phyloP scores from a whole-genome alignment of 1,284 basidiomycete species.

The Ceratobasidium sp. region DNA sequence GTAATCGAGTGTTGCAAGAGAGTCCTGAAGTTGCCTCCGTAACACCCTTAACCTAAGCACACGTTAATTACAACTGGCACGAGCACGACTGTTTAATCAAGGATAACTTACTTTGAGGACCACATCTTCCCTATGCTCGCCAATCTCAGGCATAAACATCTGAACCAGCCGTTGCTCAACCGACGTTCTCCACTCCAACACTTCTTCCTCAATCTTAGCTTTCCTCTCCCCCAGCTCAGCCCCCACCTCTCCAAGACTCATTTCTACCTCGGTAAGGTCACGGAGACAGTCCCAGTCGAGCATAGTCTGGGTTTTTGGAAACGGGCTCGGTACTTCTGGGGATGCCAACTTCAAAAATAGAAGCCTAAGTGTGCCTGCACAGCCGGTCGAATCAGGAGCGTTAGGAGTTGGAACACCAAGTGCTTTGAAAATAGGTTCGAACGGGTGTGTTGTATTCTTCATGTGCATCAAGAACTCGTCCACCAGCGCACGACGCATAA shows the following conservation, averaged over 20 bases:
- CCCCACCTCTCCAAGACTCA: background rate
- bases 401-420: background rate
- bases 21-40: background rate
- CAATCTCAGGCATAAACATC: background rate
- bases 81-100: too few relatives aligned
- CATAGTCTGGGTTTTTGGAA: background rate
- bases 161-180: background rate
- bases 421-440: background rate
- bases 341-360: too few relatives aligned
- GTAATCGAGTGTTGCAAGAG: background rate
- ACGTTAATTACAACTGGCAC: too few relatives aligned
- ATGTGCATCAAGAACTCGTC: background rate
- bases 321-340: too few relatives aligned
- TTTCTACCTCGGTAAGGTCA: background rate
- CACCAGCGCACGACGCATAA: background rate
- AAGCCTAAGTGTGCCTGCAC: too few relatives aligned
- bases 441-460: background rate
- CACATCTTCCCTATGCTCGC: background rate
- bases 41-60: constrained; percentile 8
- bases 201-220: background rate
- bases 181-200: background rate
- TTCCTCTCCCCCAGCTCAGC: constrained; percentile 2
- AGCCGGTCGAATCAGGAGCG: background rate
- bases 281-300: constrained; percentile 4
- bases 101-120: too few relatives aligned